phyloP scores from a whole-genome alignment of 371 early-diverging fungal species.

The Mortierella polycephala region DNA sequence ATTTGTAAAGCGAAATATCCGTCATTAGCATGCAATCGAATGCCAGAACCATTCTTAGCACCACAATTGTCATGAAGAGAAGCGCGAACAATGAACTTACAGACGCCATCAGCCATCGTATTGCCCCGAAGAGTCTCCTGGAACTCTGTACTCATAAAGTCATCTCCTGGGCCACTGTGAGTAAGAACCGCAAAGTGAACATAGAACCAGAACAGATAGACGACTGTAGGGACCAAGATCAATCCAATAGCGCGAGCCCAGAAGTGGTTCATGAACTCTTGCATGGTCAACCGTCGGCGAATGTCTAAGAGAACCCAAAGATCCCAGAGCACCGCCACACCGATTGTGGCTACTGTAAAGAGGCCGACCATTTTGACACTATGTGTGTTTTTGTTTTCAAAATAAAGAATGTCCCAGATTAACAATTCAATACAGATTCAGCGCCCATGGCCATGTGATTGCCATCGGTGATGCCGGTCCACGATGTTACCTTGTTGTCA shows the following conservation, averaged over 20 bases:
- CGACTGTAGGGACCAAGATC: slow-evolving; percentile 80
- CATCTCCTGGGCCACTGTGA: slow-evolving; percentile 90
- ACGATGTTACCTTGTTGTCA: slow-evolving; percentile 65
- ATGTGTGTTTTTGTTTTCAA: neutral
- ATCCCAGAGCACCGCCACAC: slow-evolving; percentile 87
- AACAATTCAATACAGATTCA: too few relatives aligned
- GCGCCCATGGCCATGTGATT: neutral
- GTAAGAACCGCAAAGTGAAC: slow-evolving; percentile 86
- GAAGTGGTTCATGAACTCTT: slow-evolving; percentile 71
- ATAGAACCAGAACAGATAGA: slow-evolving; percentile 88
- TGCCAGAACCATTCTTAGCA: neutral
- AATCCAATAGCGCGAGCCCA: slow-evolving; percentile 77
- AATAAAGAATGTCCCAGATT: too few relatives aligned
- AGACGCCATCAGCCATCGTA: slow-evolving; percentile 62
- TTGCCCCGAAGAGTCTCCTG: slow-evolving; percentile 87
- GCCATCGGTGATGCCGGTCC: neutral
- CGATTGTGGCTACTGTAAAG: slow-evolving; percentile 86
- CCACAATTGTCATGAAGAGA: too few relatives aligned
- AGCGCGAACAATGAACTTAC: slow-evolving; percentile 19
- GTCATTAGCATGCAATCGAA: neutral
- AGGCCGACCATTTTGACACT: slow-evolving; percentile 97
- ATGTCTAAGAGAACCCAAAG: slow-evolving; percentile 93
- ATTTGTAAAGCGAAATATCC: slow-evolving; percentile 17
- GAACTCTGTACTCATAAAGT: slow-evolving; percentile 89
- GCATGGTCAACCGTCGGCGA: slow-evolving; percentile 77